Conservation (phyloP, 2,329 filamentous ascomycete species). For the Fusarium fujikuroi region DNA sequence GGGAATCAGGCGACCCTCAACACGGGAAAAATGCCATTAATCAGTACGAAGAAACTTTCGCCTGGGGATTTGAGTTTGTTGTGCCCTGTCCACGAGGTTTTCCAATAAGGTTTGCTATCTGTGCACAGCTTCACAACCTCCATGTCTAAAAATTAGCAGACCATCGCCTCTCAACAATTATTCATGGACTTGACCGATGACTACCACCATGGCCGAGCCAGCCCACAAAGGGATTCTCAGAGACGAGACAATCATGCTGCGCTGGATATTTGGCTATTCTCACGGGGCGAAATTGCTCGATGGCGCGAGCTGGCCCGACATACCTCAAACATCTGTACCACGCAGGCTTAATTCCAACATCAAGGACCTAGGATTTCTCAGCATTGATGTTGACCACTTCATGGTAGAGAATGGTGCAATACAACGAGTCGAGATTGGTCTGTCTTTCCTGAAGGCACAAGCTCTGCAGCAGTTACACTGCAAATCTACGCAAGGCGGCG, state of each 20-base stretch:
- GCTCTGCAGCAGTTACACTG: not conserved
- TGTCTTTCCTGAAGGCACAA: constrained; percentile 17
- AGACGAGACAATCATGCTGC: constrained; percentile 25
- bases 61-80: not conserved
- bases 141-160: accelerated
- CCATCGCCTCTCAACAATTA: not conserved
- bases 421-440: constrained; percentile 14
- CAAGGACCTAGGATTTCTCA: constrained; percentile 21
- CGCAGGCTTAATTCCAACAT: not conserved
- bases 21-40: not conserved
- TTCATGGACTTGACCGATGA: not conserved
- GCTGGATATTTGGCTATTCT: constrained; percentile 25
- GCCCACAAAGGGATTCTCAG: constrained; percentile 26
- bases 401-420: constrained; percentile 7
- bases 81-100: not conserved
- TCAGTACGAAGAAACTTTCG: not conserved
- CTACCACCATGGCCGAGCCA: not conserved
- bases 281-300: not conserved
- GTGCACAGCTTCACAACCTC: not conserved
- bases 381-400: constrained; percentile 26
- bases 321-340: not conserved
- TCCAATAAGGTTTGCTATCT: not conserved
- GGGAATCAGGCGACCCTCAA: not conserved
- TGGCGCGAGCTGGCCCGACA: not conserved
- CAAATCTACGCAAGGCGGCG: not conserved